Evolutionary conservation across 2,329 filamentous ascomycete species (phyloP).

Genomic region (Aspergillus japonicus): DNA sequence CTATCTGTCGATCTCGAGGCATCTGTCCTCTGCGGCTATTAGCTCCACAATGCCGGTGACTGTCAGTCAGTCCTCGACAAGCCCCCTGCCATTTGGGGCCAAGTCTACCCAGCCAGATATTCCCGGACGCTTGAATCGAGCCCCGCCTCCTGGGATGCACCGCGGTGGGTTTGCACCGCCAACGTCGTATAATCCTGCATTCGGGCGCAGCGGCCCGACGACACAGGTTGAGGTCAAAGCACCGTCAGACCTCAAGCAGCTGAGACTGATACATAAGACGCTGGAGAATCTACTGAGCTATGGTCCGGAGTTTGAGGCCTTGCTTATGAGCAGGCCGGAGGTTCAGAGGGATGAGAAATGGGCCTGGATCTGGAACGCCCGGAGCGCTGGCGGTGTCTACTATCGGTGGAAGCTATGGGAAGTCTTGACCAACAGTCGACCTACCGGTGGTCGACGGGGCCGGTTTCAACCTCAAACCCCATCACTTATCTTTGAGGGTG

Average conservation of each 20-base stretch:
- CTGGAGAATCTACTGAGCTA: conserved; percentile 76
- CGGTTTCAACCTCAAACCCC: conserved; percentile 52
- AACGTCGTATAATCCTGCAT: conserved; percentile 60
- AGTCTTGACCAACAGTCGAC: conserved; percentile 66
- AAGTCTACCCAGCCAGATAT: conserved; percentile 58
- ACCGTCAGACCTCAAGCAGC: conserved; percentile 73
- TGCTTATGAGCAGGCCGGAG: conserved; percentile 81
- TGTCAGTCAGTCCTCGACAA: conserved; percentile 47
- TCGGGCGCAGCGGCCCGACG: conserved; percentile 51
- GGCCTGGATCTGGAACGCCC: conserved; percentile 89
- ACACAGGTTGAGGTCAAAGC: conserved; percentile 69
- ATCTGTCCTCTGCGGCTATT: conserved; percentile 75
- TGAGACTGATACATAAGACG: conserved; percentile 84
- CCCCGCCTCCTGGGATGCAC: conserved; percentile 49
- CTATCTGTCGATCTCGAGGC: conserved; percentile 75
- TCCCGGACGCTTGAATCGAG: conserved; percentile 50
- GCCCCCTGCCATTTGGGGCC: conserved; percentile 73
- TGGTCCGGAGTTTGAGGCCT: conserved; percentile 83
- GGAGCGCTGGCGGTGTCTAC: conserved; percentile 77
- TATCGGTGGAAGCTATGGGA: conserved; percentile 93
- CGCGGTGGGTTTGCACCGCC: conserved; percentile 73
- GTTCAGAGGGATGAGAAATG: conserved; percentile 86
- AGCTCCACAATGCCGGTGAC: conserved; percentile 52
- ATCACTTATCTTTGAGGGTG: conserved; percentile 67
- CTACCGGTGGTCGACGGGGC: conserved; percentile 30